Evolutionary conservation across 352 stramenopile species (phyloP).

Genomic region (Albugo candida): DNA sequence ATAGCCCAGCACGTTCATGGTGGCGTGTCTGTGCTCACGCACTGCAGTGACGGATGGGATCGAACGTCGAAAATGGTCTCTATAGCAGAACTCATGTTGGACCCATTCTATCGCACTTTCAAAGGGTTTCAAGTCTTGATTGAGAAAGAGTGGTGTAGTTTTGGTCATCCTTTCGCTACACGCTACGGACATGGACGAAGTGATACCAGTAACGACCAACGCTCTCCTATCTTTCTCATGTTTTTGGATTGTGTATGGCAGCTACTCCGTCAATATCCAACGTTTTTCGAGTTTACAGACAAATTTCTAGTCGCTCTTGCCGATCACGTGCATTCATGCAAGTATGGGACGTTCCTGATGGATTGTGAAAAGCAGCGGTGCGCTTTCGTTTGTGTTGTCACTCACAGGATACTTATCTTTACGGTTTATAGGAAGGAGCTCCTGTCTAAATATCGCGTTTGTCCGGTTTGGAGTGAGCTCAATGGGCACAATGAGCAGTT

Average conservation of each 20-base stretch:
- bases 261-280: slow-evolving; percentile 89
- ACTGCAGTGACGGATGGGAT: slow-evolving; percentile 99
- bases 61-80: slow-evolving; percentile 93
- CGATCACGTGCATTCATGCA: slow-evolving; percentile 93
- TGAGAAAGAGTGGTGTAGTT: slow-evolving; percentile 98
- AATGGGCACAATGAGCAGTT: slow-evolving; percentile 51
- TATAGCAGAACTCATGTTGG: slow-evolving; percentile 92
- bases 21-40: slow-evolving; percentile 88
- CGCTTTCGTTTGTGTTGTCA: slow-evolving; percentile 2
- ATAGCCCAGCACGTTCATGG: slow-evolving; percentile 88
- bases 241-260: slow-evolving; percentile 98
- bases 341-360: slow-evolving; percentile 96
- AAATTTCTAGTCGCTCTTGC: slow-evolving; percentile 82
- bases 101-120: slow-evolving; percentile 95
- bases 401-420: not conserved
- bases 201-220: slow-evolving; percentile 83
- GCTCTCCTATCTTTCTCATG: slow-evolving; percentile 96
- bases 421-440: slow-evolving; percentile 33
- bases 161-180: slow-evolving; percentile 95
- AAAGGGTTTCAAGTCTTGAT: slow-evolving; percentile 91
- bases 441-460: slow-evolving; percentile 51
- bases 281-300: slow-evolving; percentile 95
- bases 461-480: slow-evolving; percentile 67
- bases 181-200: slow-evolving; percentile 83
- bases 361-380: slow-evolving; percentile 84